Percentiles rank a stretch among this genome's conserved stretches.
These are phyloP conservation scores for Akanthomyces uredinophilus DNA, from an alignment of 2,329 filamentous ascomycete species.

Conservation along the genomic window DNA sequence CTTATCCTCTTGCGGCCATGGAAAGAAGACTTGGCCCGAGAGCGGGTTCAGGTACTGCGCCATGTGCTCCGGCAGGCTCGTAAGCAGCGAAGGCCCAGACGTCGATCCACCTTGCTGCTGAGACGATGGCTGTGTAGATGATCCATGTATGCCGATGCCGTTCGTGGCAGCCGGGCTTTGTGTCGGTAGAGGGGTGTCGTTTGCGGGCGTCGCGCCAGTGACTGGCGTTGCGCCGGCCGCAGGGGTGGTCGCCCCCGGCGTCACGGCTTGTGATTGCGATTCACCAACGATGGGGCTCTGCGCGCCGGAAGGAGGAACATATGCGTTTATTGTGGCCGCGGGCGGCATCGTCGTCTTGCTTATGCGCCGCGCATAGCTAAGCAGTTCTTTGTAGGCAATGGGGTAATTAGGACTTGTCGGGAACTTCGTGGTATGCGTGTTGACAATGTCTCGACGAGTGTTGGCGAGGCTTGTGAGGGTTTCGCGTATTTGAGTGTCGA, in stretches of 20 bases:
- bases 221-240: conserved; percentile 28
- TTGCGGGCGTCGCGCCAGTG: conserved; percentile 27
- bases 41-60: conserved; percentile 50
- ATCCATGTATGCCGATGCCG: conserved; percentile 19
- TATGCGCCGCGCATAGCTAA: conserved; percentile 73
- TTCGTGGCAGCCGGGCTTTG: conserved; percentile 32
- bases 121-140: conserved; percentile 13
- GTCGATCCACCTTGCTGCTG: conserved; percentile 28
- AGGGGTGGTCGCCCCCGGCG: conserved; percentile 21
- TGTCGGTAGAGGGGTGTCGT: conserved; percentile 28
- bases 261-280: conserved; percentile 24
- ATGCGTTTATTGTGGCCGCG: conserved; percentile 42
- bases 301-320: conserved; percentile 25
- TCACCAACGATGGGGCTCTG: conserved; percentile 30
- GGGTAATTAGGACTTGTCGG: conserved; percentile 46
- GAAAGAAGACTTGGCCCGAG: conserved; percentile 59
- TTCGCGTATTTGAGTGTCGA: conserved; percentile 68
- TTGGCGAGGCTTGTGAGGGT: conserved; percentile 65
- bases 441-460: conserved; percentile 67
- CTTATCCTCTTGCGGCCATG: conserved; percentile 69
- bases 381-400: conserved; percentile 67
- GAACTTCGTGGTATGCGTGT: conserved; percentile 54
- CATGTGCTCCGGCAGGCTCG: conserved; percentile 44
- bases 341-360: conserved; percentile 74
- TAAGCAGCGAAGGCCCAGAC: conserved; percentile 25